A percentile compares a stretch with the other conserved stretches of the same genome.
Evolutionary conservation across 495 filamentous ascomycete genomes (phyloP).

Genomic region (Hypomontagnella submonticulosa): DNA sequence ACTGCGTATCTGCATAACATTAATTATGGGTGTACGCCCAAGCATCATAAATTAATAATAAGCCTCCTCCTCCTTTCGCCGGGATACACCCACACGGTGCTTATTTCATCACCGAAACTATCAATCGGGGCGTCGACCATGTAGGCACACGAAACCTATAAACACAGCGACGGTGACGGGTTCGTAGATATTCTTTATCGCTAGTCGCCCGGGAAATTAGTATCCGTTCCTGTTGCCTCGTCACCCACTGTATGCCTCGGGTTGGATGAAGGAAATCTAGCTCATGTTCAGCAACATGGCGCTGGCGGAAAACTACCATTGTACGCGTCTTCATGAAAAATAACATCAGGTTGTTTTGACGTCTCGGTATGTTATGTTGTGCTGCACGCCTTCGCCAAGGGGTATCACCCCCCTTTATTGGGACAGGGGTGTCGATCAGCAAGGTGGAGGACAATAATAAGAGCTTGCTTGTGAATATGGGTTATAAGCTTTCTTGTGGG

Average conservation of each 20-base stretch:
- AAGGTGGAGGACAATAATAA: conserved; percentile 15
- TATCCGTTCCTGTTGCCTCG: conserved; percentile 1
- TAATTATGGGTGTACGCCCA: conserved; percentile 28
- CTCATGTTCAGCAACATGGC: conserved; percentile 23
- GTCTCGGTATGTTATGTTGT: conserved; percentile 27
- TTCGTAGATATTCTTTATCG: conserved; percentile 23
- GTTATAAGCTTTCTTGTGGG: conserved; percentile 16
- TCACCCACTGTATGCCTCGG: not conserved
- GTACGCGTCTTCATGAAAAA: conserved; percentile 5
- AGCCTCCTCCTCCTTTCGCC: conserved; percentile 38
- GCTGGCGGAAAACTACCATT: conserved; percentile 5
- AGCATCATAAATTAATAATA: conserved; percentile 11
- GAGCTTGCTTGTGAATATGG: conserved; percentile 9
- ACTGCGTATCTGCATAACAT: conserved; percentile 36
- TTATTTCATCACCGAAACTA: not conserved
- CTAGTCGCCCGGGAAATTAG: conserved; percentile 8
- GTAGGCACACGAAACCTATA: conserved; percentile 11
- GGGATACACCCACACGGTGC: conserved; percentile 21
- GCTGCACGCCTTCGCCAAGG: conserved; percentile 16
- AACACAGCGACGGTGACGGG: conserved; percentile 1
- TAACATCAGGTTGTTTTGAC: conserved; percentile 22
- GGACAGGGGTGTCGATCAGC: conserved; percentile 18
- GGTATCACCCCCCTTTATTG: conserved; percentile 8
- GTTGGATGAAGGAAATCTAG: conserved; percentile 7
- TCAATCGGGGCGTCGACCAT: conserved; percentile 23